Evolutionary conservation across 306 rosid genomes (phyloP).

Genomic region (Casuarina cunninghamiana): DNA sequence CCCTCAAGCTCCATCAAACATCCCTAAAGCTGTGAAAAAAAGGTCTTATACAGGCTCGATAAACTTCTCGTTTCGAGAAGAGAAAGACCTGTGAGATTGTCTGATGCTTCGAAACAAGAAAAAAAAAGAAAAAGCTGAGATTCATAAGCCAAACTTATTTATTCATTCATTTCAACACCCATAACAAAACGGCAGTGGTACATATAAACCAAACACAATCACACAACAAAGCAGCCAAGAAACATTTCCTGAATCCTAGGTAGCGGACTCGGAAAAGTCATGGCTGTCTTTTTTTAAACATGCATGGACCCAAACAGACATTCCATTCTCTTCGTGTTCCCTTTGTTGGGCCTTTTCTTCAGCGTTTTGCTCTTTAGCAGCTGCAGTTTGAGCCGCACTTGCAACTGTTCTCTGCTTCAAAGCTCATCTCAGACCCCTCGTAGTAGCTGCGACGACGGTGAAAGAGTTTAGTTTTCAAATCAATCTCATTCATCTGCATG

Average conservation of each 20-base stretch:
- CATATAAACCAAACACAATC: background rate
- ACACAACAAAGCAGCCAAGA: background rate
- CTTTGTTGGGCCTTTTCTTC: background rate
- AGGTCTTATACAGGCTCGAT: too few relatives aligned
- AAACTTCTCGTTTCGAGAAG: too few relatives aligned
- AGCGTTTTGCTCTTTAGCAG: constrained; percentile 25
- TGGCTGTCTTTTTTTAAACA: background rate
- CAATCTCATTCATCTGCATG: too few relatives aligned
- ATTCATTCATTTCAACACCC: background rate
- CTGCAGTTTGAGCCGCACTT: constrained; percentile 30
- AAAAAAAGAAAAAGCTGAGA: too few relatives aligned
- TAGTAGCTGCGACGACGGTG: background rate
- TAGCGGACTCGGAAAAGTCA: background rate
- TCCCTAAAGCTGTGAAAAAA: too few relatives aligned
- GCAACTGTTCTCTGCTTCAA: constrained; percentile 32
- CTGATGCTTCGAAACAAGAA: too few relatives aligned
- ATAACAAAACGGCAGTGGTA: background rate
- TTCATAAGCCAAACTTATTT: background rate
- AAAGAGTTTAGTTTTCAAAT: background rate
- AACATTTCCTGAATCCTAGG: background rate
- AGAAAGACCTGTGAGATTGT: too few relatives aligned
- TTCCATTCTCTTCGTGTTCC: background rate
- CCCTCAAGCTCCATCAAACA: too few relatives aligned
- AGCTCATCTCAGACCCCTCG: constrained; percentile 41
- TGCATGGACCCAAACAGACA: background rate